These are phyloP conservation scores for Chlorencoelia australis DNA, from an alignment of 2,329 filamentous ascomycete species.

Conservation along the genomic window DNA sequence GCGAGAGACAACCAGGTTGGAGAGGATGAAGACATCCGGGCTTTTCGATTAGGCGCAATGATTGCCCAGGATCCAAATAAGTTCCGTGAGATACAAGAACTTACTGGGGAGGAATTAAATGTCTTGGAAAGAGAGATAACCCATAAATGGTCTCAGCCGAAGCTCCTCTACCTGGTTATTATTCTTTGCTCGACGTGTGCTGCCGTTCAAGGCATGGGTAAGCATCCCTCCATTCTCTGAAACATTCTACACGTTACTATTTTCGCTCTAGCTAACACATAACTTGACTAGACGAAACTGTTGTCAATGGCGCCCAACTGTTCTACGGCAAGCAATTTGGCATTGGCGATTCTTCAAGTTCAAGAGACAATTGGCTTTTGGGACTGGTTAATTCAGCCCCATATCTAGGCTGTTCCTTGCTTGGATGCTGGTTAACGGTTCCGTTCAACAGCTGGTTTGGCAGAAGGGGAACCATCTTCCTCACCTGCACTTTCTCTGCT, in stretches of 20 bases:
- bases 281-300: slow-evolving; percentile 44
- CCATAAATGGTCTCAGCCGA: slow-evolving; percentile 60
- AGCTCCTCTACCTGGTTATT: slow-evolving; percentile 39
- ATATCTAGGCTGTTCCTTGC: slow-evolving; percentile 56
- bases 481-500: slow-evolving; percentile 53
- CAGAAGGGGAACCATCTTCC: slow-evolving; percentile 60
- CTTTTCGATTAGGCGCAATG: slow-evolving; percentile 49
- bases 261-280: no score
- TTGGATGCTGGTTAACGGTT: slow-evolving; percentile 65
- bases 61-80: slow-evolving; percentile 38
- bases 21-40: slow-evolving; percentile 44
- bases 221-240: no score
- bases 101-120: slow-evolving; percentile 47
- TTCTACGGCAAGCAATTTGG: slow-evolving; percentile 54
- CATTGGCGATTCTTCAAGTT: slow-evolving; percentile 40
- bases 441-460: slow-evolving; percentile 63
- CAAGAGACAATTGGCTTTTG: slow-evolving; percentile 42
- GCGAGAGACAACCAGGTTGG: slow-evolving; percentile 44
- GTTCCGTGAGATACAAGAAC: slow-evolving; percentile 32
- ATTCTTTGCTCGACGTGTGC: slow-evolving; percentile 57
- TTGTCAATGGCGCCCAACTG: slow-evolving; percentile 58
- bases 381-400: slow-evolving; percentile 53
- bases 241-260: no score
- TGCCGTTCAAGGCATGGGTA: slow-evolving; percentile 62
- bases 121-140: slow-evolving; percentile 50